Base-by-base conservation (phyloP, 1,284 basidiomycete genomes). In the Puccinia triticina region DNA sequence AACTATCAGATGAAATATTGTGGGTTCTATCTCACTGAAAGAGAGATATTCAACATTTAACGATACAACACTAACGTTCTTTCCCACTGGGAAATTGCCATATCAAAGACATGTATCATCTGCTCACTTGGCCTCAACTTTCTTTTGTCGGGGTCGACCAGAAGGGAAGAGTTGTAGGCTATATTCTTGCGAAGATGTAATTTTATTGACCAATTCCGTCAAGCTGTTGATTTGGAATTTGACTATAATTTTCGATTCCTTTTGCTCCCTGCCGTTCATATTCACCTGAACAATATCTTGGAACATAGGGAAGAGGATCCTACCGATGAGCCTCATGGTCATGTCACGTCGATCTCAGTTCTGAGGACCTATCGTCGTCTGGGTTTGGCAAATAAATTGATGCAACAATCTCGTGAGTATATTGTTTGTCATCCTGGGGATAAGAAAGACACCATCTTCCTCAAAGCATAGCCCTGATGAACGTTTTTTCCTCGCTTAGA, bases 61-160 rank as follows among this genome's bases (percentile, higher is more conserved):
- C 11, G 48, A 50, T 50, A 50, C 48, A 16, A 8, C 18, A 50
- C 48, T 50, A 50, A 50, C 1, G 12, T 18, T 64, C 26, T 32
- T 18, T 21, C 57, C 48, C 14, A 1, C 61, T 57, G 16, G 32
- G 1, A 32, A 43, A 50, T 29, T 34, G 10, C 34, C 1, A 16
- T 21, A 2, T 16, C 10, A 10, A 77, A 97, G 95, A 96, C 89
- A 89, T 95, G 74, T 95, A 94, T 87, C 94, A 96, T 86, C 90
- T 91, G 10, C 88, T 96, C 85, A 94, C 92, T 12, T 98, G 96
- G 96, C 96, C 96, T 0, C 92, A 94, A 84, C 89, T 98, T 32
- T 96, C 94, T 2, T 98, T 93, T 86, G 94, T 98, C 26, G 96
- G 95, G 0, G 94, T 96, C 86, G 94, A 96, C 85, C 90, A 92